These are phyloP conservation scores for Cladorrhinum sp. DNA, from an alignment of 2,329 filamentous ascomycete genomes.

Conservation along the genomic window DNA sequence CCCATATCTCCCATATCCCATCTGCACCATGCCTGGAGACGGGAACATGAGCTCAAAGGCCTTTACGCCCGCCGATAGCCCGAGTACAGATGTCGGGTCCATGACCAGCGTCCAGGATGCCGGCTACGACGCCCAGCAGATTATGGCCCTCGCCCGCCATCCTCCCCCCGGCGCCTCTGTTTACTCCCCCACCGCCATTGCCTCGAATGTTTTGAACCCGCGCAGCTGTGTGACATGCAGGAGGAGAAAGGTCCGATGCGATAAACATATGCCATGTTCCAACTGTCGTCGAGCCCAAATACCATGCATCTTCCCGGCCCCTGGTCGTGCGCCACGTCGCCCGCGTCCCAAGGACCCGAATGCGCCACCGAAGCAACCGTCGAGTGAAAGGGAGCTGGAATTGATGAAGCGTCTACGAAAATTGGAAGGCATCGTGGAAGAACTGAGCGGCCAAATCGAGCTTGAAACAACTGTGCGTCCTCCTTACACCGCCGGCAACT, in stretches of 20 bases:
- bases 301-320: conserved; percentile 71
- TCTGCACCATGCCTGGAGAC: conserved; percentile 20
- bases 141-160: conserved; percentile 27
- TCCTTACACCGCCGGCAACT: conserved; percentile 35
- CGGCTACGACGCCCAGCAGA: conserved; percentile 28
- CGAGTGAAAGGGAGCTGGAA: conserved; percentile 63
- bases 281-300: conserved; percentile 70
- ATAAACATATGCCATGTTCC: conserved; percentile 72
- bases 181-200: conserved; percentile 26
- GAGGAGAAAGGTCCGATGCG: conserved; percentile 60
- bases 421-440: conserved; percentile 72
- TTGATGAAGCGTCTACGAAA: conserved; percentile 69
- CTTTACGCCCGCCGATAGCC: conserved; percentile 17
- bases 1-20: neutral
- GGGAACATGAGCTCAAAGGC: conserved; percentile 9
- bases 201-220: conserved; percentile 41
- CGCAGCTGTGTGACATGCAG: conserved; percentile 50
- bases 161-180: conserved; percentile 29
- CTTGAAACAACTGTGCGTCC: conserved; percentile 46
- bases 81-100: conserved; percentile 17
- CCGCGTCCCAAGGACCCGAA: conserved; percentile 63
- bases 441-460: conserved; percentile 62
- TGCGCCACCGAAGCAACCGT: conserved; percentile 55
- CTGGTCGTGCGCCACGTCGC: conserved; percentile 68
- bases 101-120: conserved; percentile 16